Evolutionary conservation across 352 stramenopile genomes (phyloP).

Genomic region (Phytophthora fragariae): DNA sequence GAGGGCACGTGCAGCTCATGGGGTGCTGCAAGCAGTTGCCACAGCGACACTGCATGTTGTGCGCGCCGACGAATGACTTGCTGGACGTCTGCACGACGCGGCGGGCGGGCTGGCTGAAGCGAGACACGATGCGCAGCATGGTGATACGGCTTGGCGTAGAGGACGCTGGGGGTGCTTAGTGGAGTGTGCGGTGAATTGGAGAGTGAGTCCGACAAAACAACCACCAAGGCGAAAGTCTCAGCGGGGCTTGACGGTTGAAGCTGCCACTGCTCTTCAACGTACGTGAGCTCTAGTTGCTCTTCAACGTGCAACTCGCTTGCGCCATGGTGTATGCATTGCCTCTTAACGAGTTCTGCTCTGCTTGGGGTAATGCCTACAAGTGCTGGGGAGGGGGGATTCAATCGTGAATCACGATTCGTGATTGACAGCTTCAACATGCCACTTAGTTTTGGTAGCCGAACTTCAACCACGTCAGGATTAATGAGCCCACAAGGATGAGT

Average conservation of each 20-base stretch:
- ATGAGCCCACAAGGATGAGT: neutral
- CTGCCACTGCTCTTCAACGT: conserved; percentile 25
- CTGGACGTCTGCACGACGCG: conserved; percentile 13
- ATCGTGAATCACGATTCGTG: neutral
- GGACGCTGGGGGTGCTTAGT: neutral
- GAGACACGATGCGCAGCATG: conserved; percentile 38
- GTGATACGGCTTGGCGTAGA: neutral
- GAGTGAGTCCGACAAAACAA: conserved; percentile 4
- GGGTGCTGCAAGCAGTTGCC: conserved; percentile 32
- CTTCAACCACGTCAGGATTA: conserved; percentile 21
- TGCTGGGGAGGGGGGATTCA: neutral
- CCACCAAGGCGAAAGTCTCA: neutral
- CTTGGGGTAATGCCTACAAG: conserved; percentile 1
- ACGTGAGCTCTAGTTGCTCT: conserved; percentile 15
- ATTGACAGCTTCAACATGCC: conserved; percentile 30
- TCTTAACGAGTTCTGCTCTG: conserved; percentile 8
- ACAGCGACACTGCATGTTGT: conserved; percentile 32
- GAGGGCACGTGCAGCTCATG: conserved; percentile 26
- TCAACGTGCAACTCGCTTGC: conserved; percentile 28
- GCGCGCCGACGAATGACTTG: conserved; percentile 26
- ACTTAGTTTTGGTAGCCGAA: conserved; percentile 17
- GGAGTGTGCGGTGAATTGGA: conserved; percentile 13
- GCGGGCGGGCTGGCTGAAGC: conserved; percentile 32
- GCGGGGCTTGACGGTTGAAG: conserved; percentile 1
- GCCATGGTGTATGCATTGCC: conserved; percentile 8